These are phyloP conservation scores for Amphicarpaea edgeworthii DNA, from an alignment of 306 rosid species.

Conservation along the genomic window DNA sequence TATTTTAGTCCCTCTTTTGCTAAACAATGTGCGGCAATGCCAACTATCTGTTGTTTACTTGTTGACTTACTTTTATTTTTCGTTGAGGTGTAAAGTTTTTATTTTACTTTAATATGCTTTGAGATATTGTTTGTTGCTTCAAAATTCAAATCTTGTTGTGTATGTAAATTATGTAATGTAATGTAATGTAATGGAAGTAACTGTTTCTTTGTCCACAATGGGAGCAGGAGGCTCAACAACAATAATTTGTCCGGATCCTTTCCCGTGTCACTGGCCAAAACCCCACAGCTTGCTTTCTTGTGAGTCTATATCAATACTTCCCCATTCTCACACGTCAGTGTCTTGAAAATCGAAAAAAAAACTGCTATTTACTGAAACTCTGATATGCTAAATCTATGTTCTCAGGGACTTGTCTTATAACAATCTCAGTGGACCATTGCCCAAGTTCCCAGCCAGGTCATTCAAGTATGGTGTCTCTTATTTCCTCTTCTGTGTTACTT, in stretches of 20 bases:
- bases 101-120: conserved; percentile 12
- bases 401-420: conserved; percentile 97
- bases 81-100: background rate
- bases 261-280: conserved; percentile 78
- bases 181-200: conserved; percentile 6
- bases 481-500: background rate
- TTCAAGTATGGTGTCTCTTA: conserved; percentile 70
- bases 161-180: background rate
- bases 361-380: conserved; percentile 43
- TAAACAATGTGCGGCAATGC: conserved; percentile 40
- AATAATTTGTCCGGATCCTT: conserved; percentile 89
- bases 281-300: conserved; percentile 95
- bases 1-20: conserved; percentile 39
- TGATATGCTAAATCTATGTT: conserved; percentile 42
- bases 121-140: conserved; percentile 27
- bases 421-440: conserved; percentile 95
- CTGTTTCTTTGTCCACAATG: conserved; percentile 52
- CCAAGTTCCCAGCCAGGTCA: conserved; percentile 87
- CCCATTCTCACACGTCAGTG: conserved; percentile 33
- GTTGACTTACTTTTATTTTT: conserved; percentile 17
- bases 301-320: conserved; percentile 63
- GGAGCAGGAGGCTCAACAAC: conserved; percentile 91
- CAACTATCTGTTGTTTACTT: conserved; percentile 10
- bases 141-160: conserved; percentile 22
- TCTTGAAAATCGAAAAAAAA: conserved; percentile 44